phyloP scores from a whole-genome alignment of 495 filamentous ascomycete genomes.

The Trichoderma reesei region DNA sequence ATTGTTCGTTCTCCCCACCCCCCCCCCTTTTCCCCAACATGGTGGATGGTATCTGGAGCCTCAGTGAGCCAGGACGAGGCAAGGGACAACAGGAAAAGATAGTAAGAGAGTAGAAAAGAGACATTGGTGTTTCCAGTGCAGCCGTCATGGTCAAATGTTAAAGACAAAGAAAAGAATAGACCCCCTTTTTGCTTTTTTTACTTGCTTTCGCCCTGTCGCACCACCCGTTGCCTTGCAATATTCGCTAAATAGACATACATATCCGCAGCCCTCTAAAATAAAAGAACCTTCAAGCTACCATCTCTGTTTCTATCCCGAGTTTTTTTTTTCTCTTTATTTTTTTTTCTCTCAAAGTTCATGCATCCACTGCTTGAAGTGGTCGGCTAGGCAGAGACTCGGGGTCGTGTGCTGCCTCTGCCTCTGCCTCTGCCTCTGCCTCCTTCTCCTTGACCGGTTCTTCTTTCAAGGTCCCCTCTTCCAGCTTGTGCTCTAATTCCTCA shows the following conservation, averaged over 20 bases:
- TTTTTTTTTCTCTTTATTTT: conserved; percentile 7
- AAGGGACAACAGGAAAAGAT: not conserved
- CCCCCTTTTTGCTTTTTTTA: conserved; percentile 13
- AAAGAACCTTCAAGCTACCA: not conserved
- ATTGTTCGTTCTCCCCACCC: too few species aligned
- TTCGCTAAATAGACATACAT: conserved; percentile 9
- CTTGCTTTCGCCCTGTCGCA: conserved; percentile 11
- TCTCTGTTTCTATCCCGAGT: not conserved
- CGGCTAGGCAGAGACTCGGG: conserved; percentile 28
- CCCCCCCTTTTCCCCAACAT: too few species aligned
- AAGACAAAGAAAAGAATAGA: not conserved
- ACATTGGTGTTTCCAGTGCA: not conserved
- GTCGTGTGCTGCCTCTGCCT: conserved; percentile 16
- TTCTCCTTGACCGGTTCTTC: conserved; percentile 13
- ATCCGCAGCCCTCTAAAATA: not conserved
- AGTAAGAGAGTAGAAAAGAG: not conserved
- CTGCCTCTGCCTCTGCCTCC: conserved; percentile 16
- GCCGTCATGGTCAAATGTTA: not conserved
- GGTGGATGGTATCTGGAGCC: too few species aligned
- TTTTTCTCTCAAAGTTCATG: conserved; percentile 17
- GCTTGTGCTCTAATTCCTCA: not conserved
- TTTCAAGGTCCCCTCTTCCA: not conserved
- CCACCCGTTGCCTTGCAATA: conserved; percentile 2
- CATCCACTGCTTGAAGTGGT: conserved; percentile 29
- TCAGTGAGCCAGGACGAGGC: not conserved